Conservation (phyloP, 2,329 filamentous ascomycete species). For the Colletotrichum magnum region DNA sequence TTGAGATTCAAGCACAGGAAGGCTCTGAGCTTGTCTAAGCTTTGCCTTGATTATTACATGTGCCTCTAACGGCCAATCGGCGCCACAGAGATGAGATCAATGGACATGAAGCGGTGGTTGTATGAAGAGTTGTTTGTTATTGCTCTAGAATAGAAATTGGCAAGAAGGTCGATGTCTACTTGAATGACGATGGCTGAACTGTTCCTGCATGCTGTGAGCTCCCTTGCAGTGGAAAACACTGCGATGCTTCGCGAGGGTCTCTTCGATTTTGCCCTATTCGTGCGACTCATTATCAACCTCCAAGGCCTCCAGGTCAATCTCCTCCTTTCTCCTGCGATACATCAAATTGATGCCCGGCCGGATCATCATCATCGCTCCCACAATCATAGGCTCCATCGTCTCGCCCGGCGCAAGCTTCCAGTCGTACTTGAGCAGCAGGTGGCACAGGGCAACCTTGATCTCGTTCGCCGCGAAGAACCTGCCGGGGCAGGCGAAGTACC, state of each 20-base stretch:
- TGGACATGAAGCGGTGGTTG: too few relatives aligned
- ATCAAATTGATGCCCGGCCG: constrained; percentile 4
- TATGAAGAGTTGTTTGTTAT: too few relatives aligned
- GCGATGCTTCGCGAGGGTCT: too few relatives aligned
- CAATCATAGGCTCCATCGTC: neutral
- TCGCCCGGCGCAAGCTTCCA: constrained; percentile 32
- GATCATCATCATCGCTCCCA: constrained; percentile 1
- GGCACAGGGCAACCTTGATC: constrained; percentile 51
- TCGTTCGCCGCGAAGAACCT: constrained; percentile 55
- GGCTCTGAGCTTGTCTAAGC: constrained; percentile 5
- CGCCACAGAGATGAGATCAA: neutral
- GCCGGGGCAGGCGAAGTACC: constrained; percentile 54
- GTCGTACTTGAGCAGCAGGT: constrained; percentile 51
- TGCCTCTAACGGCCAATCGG: too few relatives aligned
- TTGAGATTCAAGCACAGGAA: constrained; percentile 45
- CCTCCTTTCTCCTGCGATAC: constrained; percentile 17
- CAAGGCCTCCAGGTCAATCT: constrained; percentile 20
- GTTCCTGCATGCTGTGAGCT: too few relatives aligned
- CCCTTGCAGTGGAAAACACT: too few relatives aligned
- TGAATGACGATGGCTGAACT: too few relatives aligned
- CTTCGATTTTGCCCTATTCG: neutral
- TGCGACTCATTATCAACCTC: neutral
- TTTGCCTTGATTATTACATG: neutral
- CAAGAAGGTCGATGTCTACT: too few relatives aligned
- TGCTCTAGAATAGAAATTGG: too few relatives aligned